Percentiles rank a stretch among this genome's conserved stretches.
These are phyloP conservation scores for Eimeria mitis DNA, from an alignment of 169 alveolate genomes.

Conservation along the genomic window DNA sequence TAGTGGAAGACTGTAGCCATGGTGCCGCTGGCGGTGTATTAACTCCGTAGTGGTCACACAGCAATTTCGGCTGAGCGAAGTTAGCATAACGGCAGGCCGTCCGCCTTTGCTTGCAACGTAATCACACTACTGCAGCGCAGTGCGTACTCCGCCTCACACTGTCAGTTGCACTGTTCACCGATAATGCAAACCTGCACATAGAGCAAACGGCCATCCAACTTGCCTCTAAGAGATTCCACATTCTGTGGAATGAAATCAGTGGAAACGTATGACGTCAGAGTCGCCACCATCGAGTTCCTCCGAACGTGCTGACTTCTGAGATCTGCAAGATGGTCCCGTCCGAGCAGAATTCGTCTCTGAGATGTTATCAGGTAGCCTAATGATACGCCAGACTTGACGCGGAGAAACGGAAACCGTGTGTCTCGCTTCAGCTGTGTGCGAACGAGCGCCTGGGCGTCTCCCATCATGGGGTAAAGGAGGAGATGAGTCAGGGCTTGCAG, in stretches of 20 bases:
- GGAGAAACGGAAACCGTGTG: conserved; percentile 52
- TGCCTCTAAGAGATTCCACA: conserved; percentile 49
- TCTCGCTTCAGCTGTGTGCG: conserved; percentile 58
- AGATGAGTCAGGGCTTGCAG: conserved; percentile 57
- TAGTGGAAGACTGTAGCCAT: not conserved
- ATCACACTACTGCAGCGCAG: not conserved
- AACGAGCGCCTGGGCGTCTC: conserved; percentile 71
- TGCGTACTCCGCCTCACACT: not conserved
- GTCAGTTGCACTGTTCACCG: conserved; percentile 60
- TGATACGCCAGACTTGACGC: conserved; percentile 59
- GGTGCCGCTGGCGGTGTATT: not conserved
- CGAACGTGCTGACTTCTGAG: conserved; percentile 62
- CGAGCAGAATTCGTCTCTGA: conserved; percentile 50
- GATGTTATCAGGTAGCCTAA: conserved; percentile 44
- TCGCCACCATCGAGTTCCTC: conserved; percentile 72
- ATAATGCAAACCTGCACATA: conserved; percentile 65
- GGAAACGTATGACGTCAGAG: conserved; percentile 58
- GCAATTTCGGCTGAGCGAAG: not conserved
- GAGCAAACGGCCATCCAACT: conserved; percentile 53
- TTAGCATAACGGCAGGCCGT: not conserved
- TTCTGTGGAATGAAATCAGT: conserved; percentile 72
- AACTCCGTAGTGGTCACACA: not conserved
- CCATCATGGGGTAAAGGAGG: conserved; percentile 46
- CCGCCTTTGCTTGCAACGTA: not conserved
- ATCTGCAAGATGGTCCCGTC: conserved; percentile 60